These are phyloP conservation scores for Cryptosporidium bovis DNA, from an alignment of 169 alveolate genomes.

Conservation along the genomic window DNA sequence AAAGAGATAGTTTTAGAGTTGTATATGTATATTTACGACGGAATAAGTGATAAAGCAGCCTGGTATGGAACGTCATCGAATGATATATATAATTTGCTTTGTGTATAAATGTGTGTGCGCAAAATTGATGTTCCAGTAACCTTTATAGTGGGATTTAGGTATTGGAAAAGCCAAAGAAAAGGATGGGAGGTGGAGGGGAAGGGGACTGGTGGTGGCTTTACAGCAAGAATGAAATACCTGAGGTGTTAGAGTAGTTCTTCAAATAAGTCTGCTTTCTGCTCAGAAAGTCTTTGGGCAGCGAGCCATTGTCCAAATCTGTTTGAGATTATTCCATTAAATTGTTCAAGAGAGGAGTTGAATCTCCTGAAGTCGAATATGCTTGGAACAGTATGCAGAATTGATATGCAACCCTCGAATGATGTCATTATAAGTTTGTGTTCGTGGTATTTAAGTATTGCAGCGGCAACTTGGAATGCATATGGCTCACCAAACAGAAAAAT, in stretches of 20 bases:
- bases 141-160: no score
- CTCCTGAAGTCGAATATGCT: slow-evolving; percentile 44
- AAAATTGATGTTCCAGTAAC: no score
- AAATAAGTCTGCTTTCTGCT: slow-evolving; percentile 51
- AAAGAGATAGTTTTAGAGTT: no score
- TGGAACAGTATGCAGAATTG: slow-evolving; percentile 64
- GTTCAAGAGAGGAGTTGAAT: slow-evolving; percentile 39
- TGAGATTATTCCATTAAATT: slow-evolving; percentile 40
- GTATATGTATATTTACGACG: no score
- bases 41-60: no score
- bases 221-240: no score
- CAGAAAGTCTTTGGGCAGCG: slow-evolving; percentile 65
- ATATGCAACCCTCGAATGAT: slow-evolving; percentile 70
- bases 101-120: no score
- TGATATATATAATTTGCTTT: no score
- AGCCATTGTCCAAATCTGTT: slow-evolving; percentile 65
- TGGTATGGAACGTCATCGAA: no score
- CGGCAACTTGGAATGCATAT: slow-evolving; percentile 73
- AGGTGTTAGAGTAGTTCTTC: slow-evolving; percentile 43
- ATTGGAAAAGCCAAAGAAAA: no score
- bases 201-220: no score
- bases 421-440: slow-evolving; percentile 71
- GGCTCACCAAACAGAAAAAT: slow-evolving; percentile 72
- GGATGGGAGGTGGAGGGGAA: no score
- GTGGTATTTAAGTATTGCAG: slow-evolving; percentile 66